Base-by-base conservation (phyloP, 108 stramenopile species). In the Craspedostauros australis region DNA sequence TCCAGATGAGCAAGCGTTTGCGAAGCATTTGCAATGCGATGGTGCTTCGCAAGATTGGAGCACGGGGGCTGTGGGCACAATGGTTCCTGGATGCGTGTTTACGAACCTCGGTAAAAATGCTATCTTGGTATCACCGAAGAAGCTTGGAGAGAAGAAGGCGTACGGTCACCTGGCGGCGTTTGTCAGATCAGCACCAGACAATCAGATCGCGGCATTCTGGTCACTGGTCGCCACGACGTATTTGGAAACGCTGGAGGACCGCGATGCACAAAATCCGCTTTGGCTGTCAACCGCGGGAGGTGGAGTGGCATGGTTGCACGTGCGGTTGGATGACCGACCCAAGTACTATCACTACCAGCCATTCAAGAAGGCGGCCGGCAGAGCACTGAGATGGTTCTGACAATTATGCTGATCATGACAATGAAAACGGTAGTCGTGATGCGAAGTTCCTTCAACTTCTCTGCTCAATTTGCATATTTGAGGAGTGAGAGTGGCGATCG, bases 291-390 rank as follows among this genome's bases (percentile, higher is more conserved):
- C 91, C 7, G 64, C 72, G 28, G 91, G 91, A 16, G 59, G 64
- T 50, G 91, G 91, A 19, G 83, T 93, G 0, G 68, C 85, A 7
- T 93, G 85, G 85, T 64, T 93, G 22, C 91, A 93, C 45, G 66
- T 93, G 32, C 78, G 91, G 20, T 37, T 89, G 37, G 87, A 93
- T 54, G 40, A 38, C 40, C 48, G 60, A 42, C 91, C 91, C 3
- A 93, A 93, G 56, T 93, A 93, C 57, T 93, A 93, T 57, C 65
- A 63, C 2, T 88, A 86, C 43, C 15, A 37, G 21, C 80, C 80
- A 0, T 86, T 75, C 40, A 50, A 41, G 24, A 32, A 8, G 34
- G 11, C 34, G 34, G n/a, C n/a, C n/a, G n/a, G n/a, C n/a, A n/a
- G n/a, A n/a, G n/a, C n/a, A n/a, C n/a, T n/a, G n/a, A n/a, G n/a